phyloP scores from a whole-genome alignment of 129 eudicot genomes.

The Solidago caesia region DNA sequence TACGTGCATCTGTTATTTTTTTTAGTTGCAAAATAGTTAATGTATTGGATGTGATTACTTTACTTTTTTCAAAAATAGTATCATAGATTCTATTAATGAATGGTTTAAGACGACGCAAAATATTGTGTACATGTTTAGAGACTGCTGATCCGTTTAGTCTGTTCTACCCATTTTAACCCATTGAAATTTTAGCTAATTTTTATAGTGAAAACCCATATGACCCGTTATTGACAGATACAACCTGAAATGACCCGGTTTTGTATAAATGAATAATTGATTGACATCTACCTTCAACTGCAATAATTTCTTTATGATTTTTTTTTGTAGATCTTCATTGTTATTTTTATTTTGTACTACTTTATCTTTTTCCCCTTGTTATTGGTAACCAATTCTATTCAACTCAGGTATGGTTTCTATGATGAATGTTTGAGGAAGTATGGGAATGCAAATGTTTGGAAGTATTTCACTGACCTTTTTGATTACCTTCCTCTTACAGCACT shows the following conservation, averaged over 20 bases:
- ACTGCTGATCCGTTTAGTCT: background rate
- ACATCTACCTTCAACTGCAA: background rate
- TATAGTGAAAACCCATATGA: too few species aligned
- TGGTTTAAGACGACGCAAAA: background rate
- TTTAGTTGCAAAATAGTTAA: background rate
- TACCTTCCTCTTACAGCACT: conserved; percentile 89
- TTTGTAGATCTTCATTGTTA: background rate
- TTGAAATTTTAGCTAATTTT: too few species aligned
- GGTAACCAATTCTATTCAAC: conserved; percentile 6
- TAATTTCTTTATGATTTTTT: background rate
- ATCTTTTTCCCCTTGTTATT: conserved; percentile 8
- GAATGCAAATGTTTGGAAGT: conserved; percentile 83
- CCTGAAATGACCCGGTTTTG: background rate
- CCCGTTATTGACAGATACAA: background rate
- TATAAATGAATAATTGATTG: background rate
- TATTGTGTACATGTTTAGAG: background rate
- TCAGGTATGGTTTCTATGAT: conserved; percentile 90
- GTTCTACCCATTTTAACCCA: background rate
- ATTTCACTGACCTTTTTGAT: conserved; percentile 82
- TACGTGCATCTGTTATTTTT: background rate
- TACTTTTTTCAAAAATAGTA: too few species aligned
- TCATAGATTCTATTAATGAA: background rate
- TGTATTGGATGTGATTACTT: background rate
- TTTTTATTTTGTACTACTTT: background rate
- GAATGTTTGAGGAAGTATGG: conserved; percentile 90